Conservation (phyloP, 768 basidiomycete genomes). For the Pseudohyphozyma bogoriensis region DNA sequence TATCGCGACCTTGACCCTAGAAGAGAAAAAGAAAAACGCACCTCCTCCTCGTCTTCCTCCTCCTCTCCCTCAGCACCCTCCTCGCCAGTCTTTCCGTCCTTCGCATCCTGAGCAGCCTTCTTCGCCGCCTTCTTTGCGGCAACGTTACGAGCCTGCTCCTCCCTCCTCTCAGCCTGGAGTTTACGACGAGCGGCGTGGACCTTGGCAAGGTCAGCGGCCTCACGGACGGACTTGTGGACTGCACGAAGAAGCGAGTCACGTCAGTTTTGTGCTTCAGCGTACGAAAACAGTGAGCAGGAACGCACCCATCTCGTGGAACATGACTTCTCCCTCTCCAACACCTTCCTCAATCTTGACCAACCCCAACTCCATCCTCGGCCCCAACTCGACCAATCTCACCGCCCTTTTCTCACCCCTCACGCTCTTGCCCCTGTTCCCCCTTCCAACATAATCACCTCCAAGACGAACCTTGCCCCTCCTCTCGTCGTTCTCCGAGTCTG, state of each 20-base stretch:
- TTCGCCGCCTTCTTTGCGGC: constrained; percentile 58
- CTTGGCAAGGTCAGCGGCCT: constrained; percentile 47
- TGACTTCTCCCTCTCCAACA: constrained; percentile 79
- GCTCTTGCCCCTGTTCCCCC: constrained; percentile 59
- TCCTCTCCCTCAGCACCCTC: constrained; percentile 34
- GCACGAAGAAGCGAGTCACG: background rate
- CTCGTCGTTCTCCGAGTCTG: constrained; percentile 64
- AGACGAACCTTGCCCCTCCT: constrained; percentile 54
- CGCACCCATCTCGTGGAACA: constrained; percentile 90
- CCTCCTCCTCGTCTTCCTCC: constrained; percentile 35
- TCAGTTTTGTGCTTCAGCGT: background rate
- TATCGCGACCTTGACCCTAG: constrained; percentile 27
- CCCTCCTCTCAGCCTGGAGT: constrained; percentile 66
- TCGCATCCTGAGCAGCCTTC: constrained; percentile 27
- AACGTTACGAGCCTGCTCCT: constrained; percentile 86
- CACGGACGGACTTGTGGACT: constrained; percentile 64
- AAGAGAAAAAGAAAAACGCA: too few species aligned
- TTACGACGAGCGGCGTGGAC: constrained; percentile 58
- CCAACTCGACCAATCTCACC: constrained; percentile 83
- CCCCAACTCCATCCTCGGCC: constrained; percentile 85
- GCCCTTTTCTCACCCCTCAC: constrained; percentile 75
- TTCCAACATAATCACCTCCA: constrained; percentile 85
- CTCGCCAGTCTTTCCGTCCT: constrained; percentile 29
- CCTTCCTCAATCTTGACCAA: constrained; percentile 93
- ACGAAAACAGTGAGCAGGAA: constrained; percentile 15